Evolutionary conservation across 345 rosid genomes (phyloP).

Genomic region (Anacardium occidentale): DNA sequence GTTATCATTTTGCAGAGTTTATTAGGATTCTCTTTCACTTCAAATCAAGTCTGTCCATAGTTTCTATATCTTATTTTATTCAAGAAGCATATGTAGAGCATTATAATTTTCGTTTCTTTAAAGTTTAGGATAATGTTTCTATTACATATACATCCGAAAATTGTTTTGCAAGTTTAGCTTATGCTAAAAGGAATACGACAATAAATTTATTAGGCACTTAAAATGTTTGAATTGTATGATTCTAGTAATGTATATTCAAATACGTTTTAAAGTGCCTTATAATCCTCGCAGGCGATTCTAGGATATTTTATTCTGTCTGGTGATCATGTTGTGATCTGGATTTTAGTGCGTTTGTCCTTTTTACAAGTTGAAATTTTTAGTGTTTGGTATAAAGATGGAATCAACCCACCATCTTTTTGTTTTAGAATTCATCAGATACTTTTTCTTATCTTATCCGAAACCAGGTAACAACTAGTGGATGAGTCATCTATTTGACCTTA

Average conservation of each 20-base stretch:
- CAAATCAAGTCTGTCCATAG: background rate
- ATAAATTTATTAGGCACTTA: background rate
- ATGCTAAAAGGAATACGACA: background rate
- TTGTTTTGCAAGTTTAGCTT: background rate
- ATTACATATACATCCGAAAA: background rate
- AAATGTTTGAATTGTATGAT: constrained; percentile 8
- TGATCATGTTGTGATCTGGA: constrained; percentile 8
- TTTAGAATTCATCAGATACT: background rate
- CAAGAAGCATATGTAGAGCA: background rate
- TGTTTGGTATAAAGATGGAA: constrained; percentile 14
- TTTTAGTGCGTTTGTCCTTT: background rate
- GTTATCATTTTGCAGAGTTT: no score
- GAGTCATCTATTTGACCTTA: background rate
- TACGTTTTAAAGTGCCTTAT: constrained; percentile 15
- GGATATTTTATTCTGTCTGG: background rate
- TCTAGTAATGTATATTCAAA: background rate
- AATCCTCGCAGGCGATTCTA: constrained; percentile 11
- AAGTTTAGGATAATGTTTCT: background rate
- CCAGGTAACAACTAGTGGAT: background rate
- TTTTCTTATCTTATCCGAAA: background rate
- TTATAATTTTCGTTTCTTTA: background rate
- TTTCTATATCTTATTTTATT: background rate
- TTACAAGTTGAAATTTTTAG: background rate
- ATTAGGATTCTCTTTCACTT: background rate
- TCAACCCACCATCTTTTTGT: background rate